Evolutionary conservation across 345 rosid genomes (phyloP).

Genomic region (Isatis tinctoria): DNA sequence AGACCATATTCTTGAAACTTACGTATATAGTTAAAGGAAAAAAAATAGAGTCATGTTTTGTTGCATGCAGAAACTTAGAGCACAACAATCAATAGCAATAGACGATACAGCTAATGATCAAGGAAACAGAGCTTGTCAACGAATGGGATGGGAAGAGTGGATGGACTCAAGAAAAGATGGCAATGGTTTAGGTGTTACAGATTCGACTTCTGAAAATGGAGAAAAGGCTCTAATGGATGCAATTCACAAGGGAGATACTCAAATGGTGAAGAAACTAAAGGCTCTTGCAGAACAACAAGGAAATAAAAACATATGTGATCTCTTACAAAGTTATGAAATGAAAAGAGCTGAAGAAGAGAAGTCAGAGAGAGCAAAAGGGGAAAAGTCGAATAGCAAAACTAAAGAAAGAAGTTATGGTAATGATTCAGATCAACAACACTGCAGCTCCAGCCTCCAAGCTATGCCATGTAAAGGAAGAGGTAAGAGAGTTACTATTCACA

Average conservation of each 20-base stretch:
- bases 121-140: slow-evolving; percentile 27
- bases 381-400: not conserved
- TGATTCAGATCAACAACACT: slow-evolving; percentile 15
- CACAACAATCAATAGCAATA: slow-evolving; percentile 38
- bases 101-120: slow-evolving; percentile 32
- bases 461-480: slow-evolving; percentile 25
- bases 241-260: slow-evolving; percentile 44
- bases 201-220: slow-evolving; percentile 32
- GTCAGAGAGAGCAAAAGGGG: slow-evolving; percentile 44
- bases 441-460: slow-evolving; percentile 33
- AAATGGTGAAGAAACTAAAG: slow-evolving; percentile 58
- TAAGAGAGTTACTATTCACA: slow-evolving; percentile 81
- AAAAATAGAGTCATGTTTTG: too few species aligned
- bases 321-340: slow-evolving; percentile 44
- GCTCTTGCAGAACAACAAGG: slow-evolving; percentile 49
- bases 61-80: slow-evolving; percentile 59
- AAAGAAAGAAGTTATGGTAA: slow-evolving; percentile 29
- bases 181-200: slow-evolving; percentile 6
- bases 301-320: slow-evolving; percentile 45
- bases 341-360: slow-evolving; percentile 43
- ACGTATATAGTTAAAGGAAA: too few species aligned
- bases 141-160: slow-evolving; percentile 32
- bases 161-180: slow-evolving; percentile 27
- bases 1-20: not conserved
- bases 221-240: slow-evolving; percentile 53